Evolutionary conservation across 345 rosid species (phyloP), one percentile per base, ranked within the genome.

Genomic region (Hevea brasiliensis): DNA sequence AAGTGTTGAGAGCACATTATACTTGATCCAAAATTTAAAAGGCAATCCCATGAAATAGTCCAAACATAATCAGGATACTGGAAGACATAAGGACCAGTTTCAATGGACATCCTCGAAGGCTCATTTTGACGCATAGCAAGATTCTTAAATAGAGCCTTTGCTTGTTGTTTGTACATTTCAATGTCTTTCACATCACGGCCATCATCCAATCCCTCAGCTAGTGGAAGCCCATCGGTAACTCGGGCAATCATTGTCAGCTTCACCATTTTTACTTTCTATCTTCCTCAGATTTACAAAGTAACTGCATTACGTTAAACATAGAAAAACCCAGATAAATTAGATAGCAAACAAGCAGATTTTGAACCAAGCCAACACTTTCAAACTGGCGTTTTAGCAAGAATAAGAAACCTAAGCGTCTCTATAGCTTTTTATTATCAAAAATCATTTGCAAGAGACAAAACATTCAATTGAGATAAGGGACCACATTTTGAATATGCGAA

Each of bases 161-260:
- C 91, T 81, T 95, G 99, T 81, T 95, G 98, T 77, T 95, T 95
- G 87, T 95, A 95, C 89, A 89, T 81, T 76, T 95, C 99, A 1
- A 96, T 84, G 77, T 93, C 97, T 56, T 84, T 83, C 72, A 96
- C 76, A 74, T 91, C 96, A 56, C 97, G 99, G 51, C 89, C 99
- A 87, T 96, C 99, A 65, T 93, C 99, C 70, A 93, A 87, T 53
- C 98, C 99, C 80, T 91, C 99, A 0, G 95, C 97, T 72, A 96
- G 85, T 11, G 97, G 99, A 24, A 96, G 88, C 59, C 99, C 99
- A 58, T 96, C 99, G 42, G 98, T 91, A 72, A 96, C 96, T 82
- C 99, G 99, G 48, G 98, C 99, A 81, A 96, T 89, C 97, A 93
- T 79, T 47, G 99, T 96, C 85, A 96, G 85, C 87, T 93, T 96